Evolutionary conservation across 2,329 filamentous ascomycete species (phyloP), one percentile per base, ranked within the genome.

Genomic region (Lecanosticta acicola): DNA sequence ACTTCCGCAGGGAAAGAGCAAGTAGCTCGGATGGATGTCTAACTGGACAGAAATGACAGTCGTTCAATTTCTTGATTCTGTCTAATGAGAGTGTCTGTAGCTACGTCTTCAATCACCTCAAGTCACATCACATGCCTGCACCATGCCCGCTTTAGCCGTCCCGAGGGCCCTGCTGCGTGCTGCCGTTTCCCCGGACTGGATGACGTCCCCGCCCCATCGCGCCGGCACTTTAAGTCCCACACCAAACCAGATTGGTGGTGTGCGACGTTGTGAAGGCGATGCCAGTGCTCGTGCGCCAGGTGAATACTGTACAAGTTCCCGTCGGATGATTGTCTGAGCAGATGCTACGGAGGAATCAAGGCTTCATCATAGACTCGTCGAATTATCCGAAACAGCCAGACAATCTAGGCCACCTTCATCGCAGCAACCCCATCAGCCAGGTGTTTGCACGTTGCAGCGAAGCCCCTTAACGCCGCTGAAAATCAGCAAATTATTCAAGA

Each of bases 381-480:
- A n/a, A n/a, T n/a, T n/a, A n/a, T n/a, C n/a, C n/a, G n/a, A 11
- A 29, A 29, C 24, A 29, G 5, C 24, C 24, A 29, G 24, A 11
- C 24, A 7, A 5, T 29, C n/a, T 29, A 29, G 24, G 24, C 5
- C 11, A 11, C 11, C 35, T 41, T 14, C 29, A 46, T 40, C 18
- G 5, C 29, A 4, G 44, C 45, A 3, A 61, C 61, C n/a, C 58
- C 64, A 13, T 61, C 47, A 5, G 57, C 59, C 18, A 67, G 44
- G 2, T 48, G 48, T 32, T 60, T 50, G 46, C 65, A 67, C 2
- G 44, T 57, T 7, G 51, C 50, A 16, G 56, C 41, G 39, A 66
- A 66, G 0, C 65, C 65, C 52, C 53, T n/a, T n/a, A 65, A 7
- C 18, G 8, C 13, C 19, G 16, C 14, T 32, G 21, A 24, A 38